Base-by-base conservation (phyloP, 371 early-diverging fungal genomes). In the Batkoa obscura region DNA sequence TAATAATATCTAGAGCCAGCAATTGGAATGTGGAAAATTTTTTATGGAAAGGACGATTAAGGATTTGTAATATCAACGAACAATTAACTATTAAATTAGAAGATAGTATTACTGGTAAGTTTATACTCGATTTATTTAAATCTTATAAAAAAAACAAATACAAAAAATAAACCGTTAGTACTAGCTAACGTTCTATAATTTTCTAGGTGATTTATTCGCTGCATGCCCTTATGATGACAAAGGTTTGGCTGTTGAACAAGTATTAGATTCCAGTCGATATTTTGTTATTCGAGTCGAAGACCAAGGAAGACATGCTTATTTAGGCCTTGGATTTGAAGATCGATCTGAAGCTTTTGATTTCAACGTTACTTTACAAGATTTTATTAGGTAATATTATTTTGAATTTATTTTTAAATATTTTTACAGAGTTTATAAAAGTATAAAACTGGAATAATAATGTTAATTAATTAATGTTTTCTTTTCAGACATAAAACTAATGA, bases 291-390 rank as follows among this genome's bases (percentile, higher is more conserved):
- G 75, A 57, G 76, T 93, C 13, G 86, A 83, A 60, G 86, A 84
- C 65, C 75, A 71, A 72, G 75, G 80, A n/a, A 75, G 79, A 17
- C 86, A 86, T 65, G 90, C 91, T 10, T 90, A 81, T 67, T 72
- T 90, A 58, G 94, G 94, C 6, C 67, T 93, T 59, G 94, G 94
- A 2, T 90, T 93, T 62, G 71, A 76, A 48, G 94, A 93, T 61
- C 78, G 91, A 3, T 73, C 78, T 35, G 80, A 80, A 63, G 84
- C 94, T 1, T 93, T 93, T 71, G 91, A 93, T 64, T 90, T 90
- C 58, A 90, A 93, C 60, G 94, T 90, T 4, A 81, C 88, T 0
- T 64, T 93, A 6, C 90, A 90, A 67, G 91, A 90, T 65, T 83
- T 76, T 62, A 62, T 65, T 59, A 80, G 78, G 83, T 82, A 66